phyloP scores from a whole-genome alignment of 1,139 yeast genomes.

The Yarrowia galli region DNA sequence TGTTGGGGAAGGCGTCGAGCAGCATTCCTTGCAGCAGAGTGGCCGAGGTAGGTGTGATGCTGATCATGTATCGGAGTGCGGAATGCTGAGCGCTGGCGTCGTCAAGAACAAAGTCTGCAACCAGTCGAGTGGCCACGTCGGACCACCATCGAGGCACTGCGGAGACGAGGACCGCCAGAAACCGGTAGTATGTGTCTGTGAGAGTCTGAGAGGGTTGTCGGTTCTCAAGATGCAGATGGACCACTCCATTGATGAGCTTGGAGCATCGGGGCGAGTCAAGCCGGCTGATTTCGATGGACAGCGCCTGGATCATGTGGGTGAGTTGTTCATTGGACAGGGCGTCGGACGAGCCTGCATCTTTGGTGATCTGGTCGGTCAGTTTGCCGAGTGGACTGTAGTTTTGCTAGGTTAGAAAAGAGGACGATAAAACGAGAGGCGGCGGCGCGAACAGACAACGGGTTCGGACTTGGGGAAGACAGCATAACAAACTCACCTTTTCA shows the following conservation, averaged over 20 bases:
- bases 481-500: conserved; percentile 58
- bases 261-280: conserved; percentile 57
- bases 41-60: conserved; percentile 81
- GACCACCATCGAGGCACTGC: conserved; percentile 89
- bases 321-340: conserved; percentile 55
- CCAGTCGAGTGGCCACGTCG: conserved; percentile 73
- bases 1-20: conserved; percentile 76
- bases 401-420: conserved; percentile 46
- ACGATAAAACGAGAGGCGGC: conserved; percentile 42
- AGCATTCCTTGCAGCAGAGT: conserved; percentile 67
- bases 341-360: conserved; percentile 55
- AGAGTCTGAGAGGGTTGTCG: conserved; percentile 49
- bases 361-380: conserved; percentile 57
- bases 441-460: conserved; percentile 39
- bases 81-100: conserved; percentile 68
- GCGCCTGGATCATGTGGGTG: conserved; percentile 55
- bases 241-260: conserved; percentile 58
- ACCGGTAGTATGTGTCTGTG: conserved; percentile 66
- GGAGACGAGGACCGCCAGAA: conserved; percentile 78
- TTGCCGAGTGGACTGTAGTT: conserved; percentile 56
- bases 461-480: conserved; percentile 27
- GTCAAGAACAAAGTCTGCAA: conserved; percentile 61
- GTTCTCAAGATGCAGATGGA: conserved; percentile 66
- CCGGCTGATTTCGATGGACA: conserved; percentile 61
- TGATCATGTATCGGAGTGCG: conserved; percentile 66